Percentiles rank a stretch among this genome's conserved stretches.
Conservation (phyloP, 2,329 filamentous ascomycete species). For the Penicillium psychrosexuale region DNA sequence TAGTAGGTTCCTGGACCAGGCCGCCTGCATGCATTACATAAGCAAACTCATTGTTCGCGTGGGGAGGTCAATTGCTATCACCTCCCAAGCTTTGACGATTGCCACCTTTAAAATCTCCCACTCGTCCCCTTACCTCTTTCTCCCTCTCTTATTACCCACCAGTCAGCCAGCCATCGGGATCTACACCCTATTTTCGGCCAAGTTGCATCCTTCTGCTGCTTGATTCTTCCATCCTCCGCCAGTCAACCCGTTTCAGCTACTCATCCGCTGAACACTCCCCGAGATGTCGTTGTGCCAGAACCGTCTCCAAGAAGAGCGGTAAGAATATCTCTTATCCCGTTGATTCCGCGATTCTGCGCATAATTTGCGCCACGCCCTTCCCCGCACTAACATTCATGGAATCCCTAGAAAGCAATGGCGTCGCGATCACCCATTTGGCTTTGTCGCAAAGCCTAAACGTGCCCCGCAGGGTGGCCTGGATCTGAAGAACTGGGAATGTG, state of each 20-base stretch:
- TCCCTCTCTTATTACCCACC: not conserved
- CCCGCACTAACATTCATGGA: conserved; percentile 13
- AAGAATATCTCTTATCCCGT: not conserved
- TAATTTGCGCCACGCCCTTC: not conserved
- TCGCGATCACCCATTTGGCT: conserved; percentile 94
- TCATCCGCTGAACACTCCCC: not conserved
- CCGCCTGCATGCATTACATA: not conserved
- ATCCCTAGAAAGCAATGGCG: conserved; percentile 84
- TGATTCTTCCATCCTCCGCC: not conserved
- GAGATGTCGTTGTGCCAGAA: conserved; percentile 85
- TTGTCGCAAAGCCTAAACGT: conserved; percentile 85
- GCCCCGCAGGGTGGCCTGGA: conserved; percentile 78
- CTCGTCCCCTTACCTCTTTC: not conserved
- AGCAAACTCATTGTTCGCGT: conserved; percentile 1
- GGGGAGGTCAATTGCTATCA: conserved; percentile 7
- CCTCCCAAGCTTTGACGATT: conserved; percentile 5
- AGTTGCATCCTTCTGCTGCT: not conserved
- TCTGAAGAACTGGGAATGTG: conserved; percentile 94
- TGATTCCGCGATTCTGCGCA: not conserved
- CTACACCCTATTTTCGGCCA: not conserved
- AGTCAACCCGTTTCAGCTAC: not conserved
- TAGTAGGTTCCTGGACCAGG: not conserved
- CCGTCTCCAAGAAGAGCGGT: conserved; percentile 84
- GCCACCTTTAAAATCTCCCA: conserved; percentile 1
- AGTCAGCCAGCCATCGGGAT: not conserved